Percentiles rank a stretch among this genome's conserved stretches.
phyloP scores from a whole-genome alignment of 805 yeast genomes.

The Grigorovia humatica region DNA sequence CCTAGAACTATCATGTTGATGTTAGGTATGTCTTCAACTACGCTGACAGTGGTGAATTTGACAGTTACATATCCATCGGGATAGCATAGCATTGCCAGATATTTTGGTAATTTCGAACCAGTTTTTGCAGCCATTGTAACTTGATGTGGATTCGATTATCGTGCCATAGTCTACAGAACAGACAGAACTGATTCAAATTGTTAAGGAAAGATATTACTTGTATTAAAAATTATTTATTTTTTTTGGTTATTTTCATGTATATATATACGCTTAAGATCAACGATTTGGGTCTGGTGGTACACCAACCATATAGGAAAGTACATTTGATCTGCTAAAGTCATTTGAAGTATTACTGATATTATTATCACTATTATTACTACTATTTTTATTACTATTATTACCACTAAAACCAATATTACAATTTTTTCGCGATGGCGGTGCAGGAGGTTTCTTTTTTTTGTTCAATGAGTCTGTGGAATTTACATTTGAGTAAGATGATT shows the following conservation, averaged over 20 bases:
- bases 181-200: too few species aligned
- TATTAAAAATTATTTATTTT: too few species aligned
- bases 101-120: too few species aligned
- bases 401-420: not conserved
- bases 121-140: too few species aligned
- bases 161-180: too few species aligned
- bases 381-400: not conserved
- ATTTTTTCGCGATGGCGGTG: constrained; percentile 28
- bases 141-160: too few species aligned
- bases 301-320: constrained; percentile 3
- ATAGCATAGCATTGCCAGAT: too few species aligned
- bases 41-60: too few species aligned
- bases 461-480: constrained; percentile 29
- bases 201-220: too few species aligned
- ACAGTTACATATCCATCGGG: too few species aligned
- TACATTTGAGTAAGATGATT: constrained; percentile 29
- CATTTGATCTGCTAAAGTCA: constrained; percentile 1
- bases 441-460: constrained; percentile 27
- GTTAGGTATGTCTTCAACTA: too few species aligned
- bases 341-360: not conserved
- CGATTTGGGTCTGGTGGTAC: constrained; percentile 1
- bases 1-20: too few species aligned
- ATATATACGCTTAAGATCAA: not conserved
- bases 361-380: not conserved
- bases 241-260: not conserved